A percentile compares a stretch with the other conserved stretches of the same genome.
Evolutionary conservation across 441 rosid species (phyloP).

Genomic region (Corymbia citriodora): DNA sequence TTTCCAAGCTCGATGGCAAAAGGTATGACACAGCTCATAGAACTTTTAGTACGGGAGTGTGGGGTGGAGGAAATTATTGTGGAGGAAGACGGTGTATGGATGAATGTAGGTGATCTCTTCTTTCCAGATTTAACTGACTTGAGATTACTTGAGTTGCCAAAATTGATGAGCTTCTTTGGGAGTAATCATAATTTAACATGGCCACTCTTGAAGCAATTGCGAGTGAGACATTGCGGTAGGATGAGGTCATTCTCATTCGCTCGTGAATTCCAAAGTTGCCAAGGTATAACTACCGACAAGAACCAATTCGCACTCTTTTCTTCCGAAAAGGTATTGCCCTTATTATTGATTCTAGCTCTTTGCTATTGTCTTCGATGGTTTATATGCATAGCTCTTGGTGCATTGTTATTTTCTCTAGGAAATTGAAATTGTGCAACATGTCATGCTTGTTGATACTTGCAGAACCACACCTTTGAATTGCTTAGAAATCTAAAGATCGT

Average conservation of each 20-base stretch:
- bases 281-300: rapidly evolving
- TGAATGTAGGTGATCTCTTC: not conserved
- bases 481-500: not conserved
- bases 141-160: too few relatives aligned
- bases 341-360: rapidly evolving
- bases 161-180: rapidly evolving
- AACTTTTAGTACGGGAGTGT: rapidly evolving
- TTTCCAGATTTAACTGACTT: rapidly evolving
- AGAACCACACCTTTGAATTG: not conserved
- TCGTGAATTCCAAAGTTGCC: too few relatives aligned
- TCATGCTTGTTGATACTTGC: not conserved
- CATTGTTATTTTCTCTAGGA: not conserved
- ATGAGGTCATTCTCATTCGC: not conserved
- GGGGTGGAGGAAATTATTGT: not conserved
- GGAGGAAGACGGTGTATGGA: rapidly evolving
- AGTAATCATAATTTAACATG: not conserved
- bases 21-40: rapidly evolving
- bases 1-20: not conserved
- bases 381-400: not conserved
- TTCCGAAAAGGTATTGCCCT: not conserved
- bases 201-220: not conserved
- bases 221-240: rapidly evolving
- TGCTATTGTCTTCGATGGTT: not conserved
- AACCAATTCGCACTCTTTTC: not conserved
- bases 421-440: not conserved